Evolutionary conservation across 192 early-diverging fungal species (phyloP), one percentile per base, ranked within the genome.

Genomic region (Coemansia sp.): DNA sequence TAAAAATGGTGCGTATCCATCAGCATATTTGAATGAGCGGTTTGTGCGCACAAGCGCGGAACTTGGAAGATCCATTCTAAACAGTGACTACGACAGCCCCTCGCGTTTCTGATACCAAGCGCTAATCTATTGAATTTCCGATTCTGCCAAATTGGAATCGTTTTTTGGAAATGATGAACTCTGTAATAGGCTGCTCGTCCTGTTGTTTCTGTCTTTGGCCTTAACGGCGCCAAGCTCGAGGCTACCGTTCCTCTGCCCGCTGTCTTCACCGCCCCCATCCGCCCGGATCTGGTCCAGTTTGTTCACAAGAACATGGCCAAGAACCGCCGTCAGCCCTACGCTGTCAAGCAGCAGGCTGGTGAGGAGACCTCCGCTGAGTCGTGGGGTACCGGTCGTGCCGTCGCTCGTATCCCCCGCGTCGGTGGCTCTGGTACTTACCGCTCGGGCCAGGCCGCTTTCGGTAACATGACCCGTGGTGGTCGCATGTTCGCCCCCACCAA

Each of bases 401-500:
- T 97, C 72, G 94, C 93, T 67, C 94, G 97, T 94, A 98, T 97
- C 72, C 95, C 97, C 68, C 94, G 97, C 86, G 97, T 98, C 66
- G 85, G 86, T 64, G 97, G 94, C 71, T 84, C 89, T 52, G 97
- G 97, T 84, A 98, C 94, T 55, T 91, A 93, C 88, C 92, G 94
- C 68, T 88, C 95, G 64, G 97, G 94, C 70, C 97, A 98, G 69
- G 93, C 93, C 68, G 95, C 95, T 74, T 98, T 97, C 86, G 95
- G 97, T 76, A 98, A 98, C 90, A 97, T 97, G 97, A 95, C 93
- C 83, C 93, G 95, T 83, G 93, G 93, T 71, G 95, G 97, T 83
- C 90, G 94, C 65, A 98, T 98, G 97, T 98, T 97, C 75, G 94
- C 97, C 64, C 97, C 97, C 54, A 99, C 93, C 87, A 99, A 99